These are phyloP conservation scores for Mycena venus DNA, from an alignment of 768 basidiomycete genomes.

Conservation along the genomic window DNA sequence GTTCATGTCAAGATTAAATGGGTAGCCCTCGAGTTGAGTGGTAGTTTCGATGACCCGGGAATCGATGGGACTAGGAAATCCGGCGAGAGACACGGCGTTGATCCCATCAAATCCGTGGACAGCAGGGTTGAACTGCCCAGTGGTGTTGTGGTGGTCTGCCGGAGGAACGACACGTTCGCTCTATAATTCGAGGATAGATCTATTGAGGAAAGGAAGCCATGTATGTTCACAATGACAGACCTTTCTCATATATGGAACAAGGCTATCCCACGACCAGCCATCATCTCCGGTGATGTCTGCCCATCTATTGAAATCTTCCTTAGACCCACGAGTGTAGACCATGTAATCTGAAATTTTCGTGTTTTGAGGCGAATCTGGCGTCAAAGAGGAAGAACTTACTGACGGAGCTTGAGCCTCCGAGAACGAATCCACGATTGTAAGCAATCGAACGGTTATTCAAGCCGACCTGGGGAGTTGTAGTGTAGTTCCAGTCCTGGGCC, in stretches of 20 bases:
- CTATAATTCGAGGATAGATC: constrained; percentile 21
- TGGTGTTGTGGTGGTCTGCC: constrained; percentile 44
- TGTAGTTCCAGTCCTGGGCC: constrained; percentile 46
- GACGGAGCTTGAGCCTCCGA: not conserved
- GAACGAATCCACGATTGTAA: constrained; percentile 41
- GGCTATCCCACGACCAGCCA: constrained; percentile 39
- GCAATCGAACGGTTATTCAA: constrained; percentile 39
- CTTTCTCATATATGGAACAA: constrained; percentile 34
- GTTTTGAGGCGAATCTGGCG: not conserved
- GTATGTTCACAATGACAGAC: not conserved
- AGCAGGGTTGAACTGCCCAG: constrained; percentile 40
- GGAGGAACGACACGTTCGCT: constrained; percentile 43
- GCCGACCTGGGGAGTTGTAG: constrained; percentile 39
- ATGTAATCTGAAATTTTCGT: constrained; percentile 25
- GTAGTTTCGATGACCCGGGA: constrained; percentile 39
- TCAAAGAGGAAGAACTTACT: not conserved
- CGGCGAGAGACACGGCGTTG: constrained; percentile 35
- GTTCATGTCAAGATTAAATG: constrained; percentile 33
- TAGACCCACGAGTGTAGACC: constrained; percentile 34
- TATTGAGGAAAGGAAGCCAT: not conserved
- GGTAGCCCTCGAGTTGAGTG: constrained; percentile 25
- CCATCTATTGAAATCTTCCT: constrained; percentile 35
- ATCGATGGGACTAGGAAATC: constrained; percentile 38
- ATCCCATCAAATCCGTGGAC: constrained; percentile 42
- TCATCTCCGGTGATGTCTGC: constrained; percentile 32